phyloP scores from a whole-genome alignment of 768 basidiomycete species.

The Leccinum ochraceum region DNA sequence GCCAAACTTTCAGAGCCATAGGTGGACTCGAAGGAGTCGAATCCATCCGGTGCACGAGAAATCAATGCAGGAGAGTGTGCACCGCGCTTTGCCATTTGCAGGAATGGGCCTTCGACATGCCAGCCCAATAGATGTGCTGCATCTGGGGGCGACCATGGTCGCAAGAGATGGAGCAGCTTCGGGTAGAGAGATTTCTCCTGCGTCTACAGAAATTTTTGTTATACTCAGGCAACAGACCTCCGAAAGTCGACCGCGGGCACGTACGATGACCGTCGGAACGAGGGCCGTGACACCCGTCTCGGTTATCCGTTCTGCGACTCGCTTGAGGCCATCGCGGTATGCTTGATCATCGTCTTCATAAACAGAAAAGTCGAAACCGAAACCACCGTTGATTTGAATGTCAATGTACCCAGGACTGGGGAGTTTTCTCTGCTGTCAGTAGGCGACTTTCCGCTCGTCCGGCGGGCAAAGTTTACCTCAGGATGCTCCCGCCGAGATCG shows the following conservation, averaged over 20 bases:
- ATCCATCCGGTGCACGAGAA: conserved; percentile 59
- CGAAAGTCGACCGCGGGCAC: conserved; percentile 20
- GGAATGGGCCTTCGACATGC: conserved; percentile 91
- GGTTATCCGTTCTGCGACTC: conserved; percentile 72
- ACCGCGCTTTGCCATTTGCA: conserved; percentile 79
- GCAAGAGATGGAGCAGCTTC: conserved; percentile 64
- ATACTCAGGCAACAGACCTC: neutral
- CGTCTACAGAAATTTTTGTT: conserved; percentile 46
- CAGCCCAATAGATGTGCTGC: conserved; percentile 83
- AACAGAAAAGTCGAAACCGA: conserved; percentile 85
- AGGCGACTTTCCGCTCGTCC: neutral
- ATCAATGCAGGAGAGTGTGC: conserved; percentile 76
- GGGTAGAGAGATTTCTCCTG: conserved; percentile 78
- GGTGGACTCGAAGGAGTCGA: conserved; percentile 67
- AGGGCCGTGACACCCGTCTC: conserved; percentile 87
- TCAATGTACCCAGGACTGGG: conserved; percentile 82
- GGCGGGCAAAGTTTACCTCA: conserved; percentile 48
- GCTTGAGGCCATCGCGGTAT: conserved; percentile 67
- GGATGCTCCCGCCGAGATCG: conserved; percentile 74
- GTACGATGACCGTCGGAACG: conserved; percentile 71
- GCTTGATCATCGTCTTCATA: conserved; percentile 69
- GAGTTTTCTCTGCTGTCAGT: conserved; percentile 12
- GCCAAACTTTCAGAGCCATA: conserved; percentile 70
- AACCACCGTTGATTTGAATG: conserved; percentile 89
- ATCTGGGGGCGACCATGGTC: conserved; percentile 59